Conservation (phyloP, 2,329 filamentous ascomycete genomes). For the Phyllosticta ampelicida region DNA sequence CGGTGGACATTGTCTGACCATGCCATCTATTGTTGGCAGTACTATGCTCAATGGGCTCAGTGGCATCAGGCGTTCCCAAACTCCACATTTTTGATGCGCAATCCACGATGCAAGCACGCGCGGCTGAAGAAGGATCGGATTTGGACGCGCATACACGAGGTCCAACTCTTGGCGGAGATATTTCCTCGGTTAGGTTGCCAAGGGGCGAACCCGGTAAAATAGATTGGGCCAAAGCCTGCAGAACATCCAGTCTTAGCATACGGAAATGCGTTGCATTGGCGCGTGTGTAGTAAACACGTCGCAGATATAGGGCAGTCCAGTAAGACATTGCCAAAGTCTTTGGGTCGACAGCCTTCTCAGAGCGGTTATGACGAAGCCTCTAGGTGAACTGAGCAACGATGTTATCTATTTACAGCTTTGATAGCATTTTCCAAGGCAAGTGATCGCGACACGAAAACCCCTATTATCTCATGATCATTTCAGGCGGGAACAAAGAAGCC, state of each 20-base stretch:
- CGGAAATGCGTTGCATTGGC: neutral
- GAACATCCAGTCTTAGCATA: neutral
- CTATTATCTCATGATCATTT: no score
- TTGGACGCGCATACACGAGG: neutral
- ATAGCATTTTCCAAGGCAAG: no score
- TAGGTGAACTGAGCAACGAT: no score
- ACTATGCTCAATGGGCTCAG: neutral
- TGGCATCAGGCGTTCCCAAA: neutral
- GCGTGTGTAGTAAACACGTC: neutral
- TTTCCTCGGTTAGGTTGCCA: neutral
- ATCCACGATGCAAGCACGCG: neutral
- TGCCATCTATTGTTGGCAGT: neutral
- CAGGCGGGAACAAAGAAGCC: no score
- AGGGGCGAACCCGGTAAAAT: neutral
- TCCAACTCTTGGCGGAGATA: neutral
- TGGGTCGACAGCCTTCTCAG: neutral
- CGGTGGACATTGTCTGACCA: no score
- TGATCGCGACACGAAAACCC: no score
- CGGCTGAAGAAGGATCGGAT: neutral
- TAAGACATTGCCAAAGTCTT: neutral
- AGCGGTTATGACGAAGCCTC: no score
- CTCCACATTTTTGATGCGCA: neutral
- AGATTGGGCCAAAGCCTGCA: neutral
- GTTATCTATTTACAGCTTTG: no score
- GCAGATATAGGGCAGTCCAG: neutral